phyloP scores from a whole-genome alignment of 768 basidiomycete species.

The Phaeotremella fagi region DNA sequence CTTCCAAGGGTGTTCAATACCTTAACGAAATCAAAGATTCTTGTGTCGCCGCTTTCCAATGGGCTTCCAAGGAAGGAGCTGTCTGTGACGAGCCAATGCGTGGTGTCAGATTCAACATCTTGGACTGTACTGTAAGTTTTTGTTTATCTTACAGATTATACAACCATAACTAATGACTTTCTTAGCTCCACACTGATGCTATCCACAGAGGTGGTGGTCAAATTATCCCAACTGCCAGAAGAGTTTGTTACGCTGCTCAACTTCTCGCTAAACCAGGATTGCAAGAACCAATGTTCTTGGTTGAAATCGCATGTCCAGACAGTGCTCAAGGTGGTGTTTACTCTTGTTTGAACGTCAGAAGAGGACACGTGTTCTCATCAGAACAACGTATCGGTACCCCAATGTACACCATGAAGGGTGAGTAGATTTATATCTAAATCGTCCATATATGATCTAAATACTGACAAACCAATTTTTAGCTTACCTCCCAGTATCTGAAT shows the following conservation, averaged over 20 bases:
- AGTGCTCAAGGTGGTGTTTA: constrained; percentile 97
- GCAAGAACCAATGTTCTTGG: constrained; percentile 97
- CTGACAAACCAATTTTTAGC: constrained; percentile 6
- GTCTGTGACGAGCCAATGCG: constrained; percentile 98
- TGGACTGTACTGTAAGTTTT: constrained; percentile 75
- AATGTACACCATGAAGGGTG: constrained; percentile 99
- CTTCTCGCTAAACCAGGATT: constrained; percentile 83
- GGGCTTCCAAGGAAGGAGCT: constrained; percentile 98
- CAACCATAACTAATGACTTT: constrained; percentile 8
- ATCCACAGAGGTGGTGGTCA: constrained; percentile 98
- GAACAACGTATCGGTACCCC: constrained; percentile 96
- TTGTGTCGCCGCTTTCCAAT: constrained; percentile 97
- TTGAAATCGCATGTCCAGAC: constrained; percentile 98
- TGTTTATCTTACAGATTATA: background rate
- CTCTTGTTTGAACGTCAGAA: constrained; percentile 73
- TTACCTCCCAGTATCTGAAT: constrained; percentile 48
- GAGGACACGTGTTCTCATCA: constrained; percentile 97
- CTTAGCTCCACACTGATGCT: constrained; percentile 89
- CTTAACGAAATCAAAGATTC: constrained; percentile 99
- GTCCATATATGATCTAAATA: background rate
- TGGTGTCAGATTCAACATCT: constrained; percentile 90
- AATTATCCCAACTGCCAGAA: constrained; percentile 97
- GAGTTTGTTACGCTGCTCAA: constrained; percentile 93
- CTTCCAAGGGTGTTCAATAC: constrained; percentile 98
- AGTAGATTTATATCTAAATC: constrained; percentile 62